These are phyloP conservation scores for Tolypocladium nubicola DNA, from an alignment of 2,329 filamentous ascomycete genomes.

Conservation along the genomic window DNA sequence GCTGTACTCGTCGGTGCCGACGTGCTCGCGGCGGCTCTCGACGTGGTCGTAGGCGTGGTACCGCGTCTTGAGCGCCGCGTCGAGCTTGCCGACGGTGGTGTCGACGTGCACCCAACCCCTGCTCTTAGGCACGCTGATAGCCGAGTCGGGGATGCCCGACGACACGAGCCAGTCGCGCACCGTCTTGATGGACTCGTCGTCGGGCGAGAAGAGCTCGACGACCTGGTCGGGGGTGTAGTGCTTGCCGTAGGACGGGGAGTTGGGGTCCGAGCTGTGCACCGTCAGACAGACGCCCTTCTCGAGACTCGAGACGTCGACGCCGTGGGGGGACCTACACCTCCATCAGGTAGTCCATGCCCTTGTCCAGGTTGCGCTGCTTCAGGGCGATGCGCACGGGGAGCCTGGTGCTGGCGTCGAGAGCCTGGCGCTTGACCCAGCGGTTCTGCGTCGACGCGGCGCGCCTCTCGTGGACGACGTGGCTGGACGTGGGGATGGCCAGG, in stretches of 20 bases:
- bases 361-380: not conserved
- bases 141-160: not conserved
- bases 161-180: not conserved
- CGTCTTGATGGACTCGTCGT: not conserved
- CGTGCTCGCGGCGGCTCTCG: constrained; percentile 12
- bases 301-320: not conserved
- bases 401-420: not conserved
- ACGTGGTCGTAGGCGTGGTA: not conserved
- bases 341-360: not conserved
- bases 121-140: not conserved
- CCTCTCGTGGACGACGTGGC: not conserved
- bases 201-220: not conserved
- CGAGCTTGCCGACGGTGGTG: not conserved
- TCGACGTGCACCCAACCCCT: not conserved
- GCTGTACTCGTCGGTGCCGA: constrained; percentile 31
- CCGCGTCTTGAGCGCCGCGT: not conserved
- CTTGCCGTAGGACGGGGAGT: not conserved
- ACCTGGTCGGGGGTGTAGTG: not conserved
- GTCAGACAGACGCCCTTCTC: not conserved
- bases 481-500: not conserved
- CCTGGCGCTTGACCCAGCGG: not conserved
- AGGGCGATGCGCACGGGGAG: not conserved
- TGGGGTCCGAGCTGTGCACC: not conserved
- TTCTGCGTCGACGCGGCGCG: not conserved
- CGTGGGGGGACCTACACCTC: not conserved